phyloP scores from a whole-genome alignment of 371 early-diverging fungal species.

The Blyttiomyces sp. region DNA sequence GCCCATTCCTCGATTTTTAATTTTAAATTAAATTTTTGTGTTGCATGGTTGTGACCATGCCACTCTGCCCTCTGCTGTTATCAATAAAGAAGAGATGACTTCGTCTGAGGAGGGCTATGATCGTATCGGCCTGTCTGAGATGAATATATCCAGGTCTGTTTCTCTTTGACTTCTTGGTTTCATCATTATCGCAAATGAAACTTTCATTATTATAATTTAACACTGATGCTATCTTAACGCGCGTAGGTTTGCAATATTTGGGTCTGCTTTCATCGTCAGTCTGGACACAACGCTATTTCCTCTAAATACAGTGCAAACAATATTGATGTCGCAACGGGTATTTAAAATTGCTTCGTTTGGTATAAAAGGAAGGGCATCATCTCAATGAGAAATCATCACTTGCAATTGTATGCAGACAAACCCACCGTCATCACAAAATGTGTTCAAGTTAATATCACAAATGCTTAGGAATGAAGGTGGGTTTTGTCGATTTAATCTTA shows the following conservation, averaged over 20 bases:
- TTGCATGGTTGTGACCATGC: too few species aligned
- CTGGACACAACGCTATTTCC: slow-evolving; percentile 89
- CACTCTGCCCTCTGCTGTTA: neutral
- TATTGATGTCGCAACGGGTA: slow-evolving; percentile 40
- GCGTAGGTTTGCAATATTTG: slow-evolving; percentile 37
- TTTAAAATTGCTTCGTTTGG: neutral
- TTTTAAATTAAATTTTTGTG: too few species aligned
- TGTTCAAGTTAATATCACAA: neutral
- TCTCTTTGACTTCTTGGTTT: too few species aligned
- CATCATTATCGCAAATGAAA: too few species aligned
- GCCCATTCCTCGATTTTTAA: too few species aligned
- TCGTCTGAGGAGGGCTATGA: neutral
- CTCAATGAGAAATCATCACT: neutral
- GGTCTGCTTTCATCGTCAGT: slow-evolving; percentile 46
- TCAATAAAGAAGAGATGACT: neutral
- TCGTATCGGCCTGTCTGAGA: neutral
- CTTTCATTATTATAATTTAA: too few species aligned
- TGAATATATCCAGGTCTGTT: neutral
- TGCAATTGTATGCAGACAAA: neutral
- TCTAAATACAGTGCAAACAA: slow-evolving; percentile 90
- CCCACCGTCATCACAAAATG: neutral
- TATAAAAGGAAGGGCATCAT: neutral
- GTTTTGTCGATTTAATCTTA: too few species aligned
- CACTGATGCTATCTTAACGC: too few species aligned
- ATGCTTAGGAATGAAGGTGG: neutral